Evolutionary conservation across 2,329 filamentous ascomycete genomes (phyloP).

Genomic region (Trichophyton rubrum): DNA sequence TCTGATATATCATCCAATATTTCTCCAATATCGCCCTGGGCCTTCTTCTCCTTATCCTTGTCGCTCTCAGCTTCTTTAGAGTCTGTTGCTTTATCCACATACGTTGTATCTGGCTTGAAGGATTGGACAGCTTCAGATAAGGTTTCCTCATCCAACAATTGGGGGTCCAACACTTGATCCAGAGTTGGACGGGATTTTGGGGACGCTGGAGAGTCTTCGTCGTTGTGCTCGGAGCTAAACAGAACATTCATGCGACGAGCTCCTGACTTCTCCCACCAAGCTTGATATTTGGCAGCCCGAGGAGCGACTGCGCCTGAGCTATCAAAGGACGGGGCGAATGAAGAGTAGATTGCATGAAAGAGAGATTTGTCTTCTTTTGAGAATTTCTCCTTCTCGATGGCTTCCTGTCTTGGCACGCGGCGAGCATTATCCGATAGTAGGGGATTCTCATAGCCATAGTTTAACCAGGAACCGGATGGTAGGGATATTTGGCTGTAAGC

Average conservation of each 20-base stretch:
- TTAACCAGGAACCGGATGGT: conserved; percentile 32
- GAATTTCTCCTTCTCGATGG: neutral
- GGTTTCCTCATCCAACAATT: conserved; percentile 24
- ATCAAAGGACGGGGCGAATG: conserved; percentile 38
- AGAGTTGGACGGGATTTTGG: conserved; percentile 13
- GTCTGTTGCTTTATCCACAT: conserved; percentile 11
- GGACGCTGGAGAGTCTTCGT: neutral
- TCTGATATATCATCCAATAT: conserved; percentile 47
- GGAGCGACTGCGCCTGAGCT: conserved; percentile 34
- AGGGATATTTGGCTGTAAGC: conserved; percentile 31
- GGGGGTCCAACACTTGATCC: neutral
- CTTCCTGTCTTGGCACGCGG: neutral
- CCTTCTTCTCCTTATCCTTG: conserved; percentile 22
- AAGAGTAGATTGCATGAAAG: conserved; percentile 30
- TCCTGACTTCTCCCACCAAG: conserved; percentile 37
- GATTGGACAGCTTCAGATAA: conserved; percentile 33
- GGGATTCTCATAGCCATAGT: conserved; percentile 23
- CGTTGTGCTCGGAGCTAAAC: conserved; percentile 17
- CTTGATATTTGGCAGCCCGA: conserved; percentile 29
- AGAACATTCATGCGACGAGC: conserved; percentile 27
- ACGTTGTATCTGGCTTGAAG: conserved; percentile 25
- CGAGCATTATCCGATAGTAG: neutral
- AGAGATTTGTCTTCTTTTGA: conserved; percentile 20
- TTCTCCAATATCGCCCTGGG: conserved; percentile 37
- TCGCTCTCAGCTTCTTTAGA: conserved; percentile 17